phyloP scores from a whole-genome alignment of 108 stramenopile genomes.

The Cyclotella distinguenda region DNA sequence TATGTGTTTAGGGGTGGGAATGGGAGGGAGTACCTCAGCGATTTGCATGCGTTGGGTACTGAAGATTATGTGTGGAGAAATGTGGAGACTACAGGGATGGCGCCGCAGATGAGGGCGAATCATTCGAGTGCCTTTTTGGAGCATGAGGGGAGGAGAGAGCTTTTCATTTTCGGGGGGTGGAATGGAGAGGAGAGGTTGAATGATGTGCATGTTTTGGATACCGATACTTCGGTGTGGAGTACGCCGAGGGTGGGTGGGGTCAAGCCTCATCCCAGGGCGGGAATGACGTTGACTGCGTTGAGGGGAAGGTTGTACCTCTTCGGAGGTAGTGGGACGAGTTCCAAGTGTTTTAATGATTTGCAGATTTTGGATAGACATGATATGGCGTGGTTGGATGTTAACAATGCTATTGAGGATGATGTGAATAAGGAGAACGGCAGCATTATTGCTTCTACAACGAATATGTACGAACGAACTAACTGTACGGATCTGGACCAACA shows the following conservation, averaged over 20 bases:
- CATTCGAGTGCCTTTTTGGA: constrained; percentile 85
- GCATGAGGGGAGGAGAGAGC: constrained; percentile 58
- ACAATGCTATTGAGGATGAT: constrained; percentile 14
- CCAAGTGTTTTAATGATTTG: constrained; percentile 92
- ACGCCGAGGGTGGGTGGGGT: constrained; percentile 65
- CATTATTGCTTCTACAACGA: too few relatives aligned
- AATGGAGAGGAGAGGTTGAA: constrained; percentile 83
- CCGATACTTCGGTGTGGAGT: constrained; percentile 77
- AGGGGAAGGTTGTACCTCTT: constrained; percentile 86
- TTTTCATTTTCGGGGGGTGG: constrained; percentile 96
- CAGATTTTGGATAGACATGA: constrained; percentile 87
- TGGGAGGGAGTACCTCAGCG: constrained; percentile 55
- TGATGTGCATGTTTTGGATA: constrained; percentile 90
- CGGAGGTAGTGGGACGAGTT: constrained; percentile 85
- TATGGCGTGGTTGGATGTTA: constrained; percentile 90
- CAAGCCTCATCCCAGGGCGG: constrained; percentile 89
- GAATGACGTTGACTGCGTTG: constrained; percentile 90
- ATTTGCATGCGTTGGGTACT: constrained; percentile 67
- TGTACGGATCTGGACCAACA: too few relatives aligned
- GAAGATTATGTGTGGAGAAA: constrained; percentile 75
- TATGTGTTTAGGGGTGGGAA: constrained; percentile 94
- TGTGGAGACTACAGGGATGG: constrained; percentile 69
- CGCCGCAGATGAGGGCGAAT: constrained; percentile 87
- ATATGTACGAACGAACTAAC: too few relatives aligned
- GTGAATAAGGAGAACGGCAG: constrained; percentile 2